phyloP scores from a whole-genome alignment of 2,329 filamentous ascomycete species.

The Neodidymelliopsis sp. region DNA sequence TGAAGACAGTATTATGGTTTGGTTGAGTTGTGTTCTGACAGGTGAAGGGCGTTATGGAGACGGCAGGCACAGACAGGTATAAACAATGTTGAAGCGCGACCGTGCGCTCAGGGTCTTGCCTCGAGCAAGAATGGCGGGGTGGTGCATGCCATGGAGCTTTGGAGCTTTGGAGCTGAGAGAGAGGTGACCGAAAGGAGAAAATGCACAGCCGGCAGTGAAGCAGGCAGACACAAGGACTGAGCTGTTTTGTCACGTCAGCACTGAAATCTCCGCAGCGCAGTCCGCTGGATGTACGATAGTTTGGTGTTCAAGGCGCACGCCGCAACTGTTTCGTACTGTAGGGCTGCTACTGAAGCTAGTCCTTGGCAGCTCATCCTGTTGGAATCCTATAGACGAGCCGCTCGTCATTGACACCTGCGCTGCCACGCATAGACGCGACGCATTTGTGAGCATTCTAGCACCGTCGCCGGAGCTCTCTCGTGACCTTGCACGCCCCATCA shows the following conservation, averaged over 20 bases:
- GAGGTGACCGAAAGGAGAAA: conserved; percentile 4
- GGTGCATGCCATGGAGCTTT: not conserved
- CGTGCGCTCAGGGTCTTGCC: conserved; percentile 15
- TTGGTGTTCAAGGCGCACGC: conserved; percentile 7
- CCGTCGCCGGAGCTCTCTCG: not conserved
- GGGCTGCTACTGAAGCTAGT: conserved; percentile 5
- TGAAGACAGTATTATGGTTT: too few relatives aligned
- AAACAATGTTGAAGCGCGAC: not conserved
- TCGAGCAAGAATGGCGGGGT: conserved; percentile 10
- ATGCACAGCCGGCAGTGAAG: conserved; percentile 15
- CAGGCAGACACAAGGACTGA: conserved; percentile 7
- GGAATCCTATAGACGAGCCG: conserved; percentile 8
- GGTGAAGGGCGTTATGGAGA: not conserved
- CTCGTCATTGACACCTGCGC: conserved; percentile 11
- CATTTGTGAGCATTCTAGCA: not conserved
- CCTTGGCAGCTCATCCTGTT: conserved; percentile 15
- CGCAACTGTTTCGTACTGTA: conserved; percentile 1
- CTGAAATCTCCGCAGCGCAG: not conserved
- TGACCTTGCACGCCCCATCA: conserved; percentile 1
- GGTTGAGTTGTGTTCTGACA: not conserved
- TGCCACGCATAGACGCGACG: not conserved
- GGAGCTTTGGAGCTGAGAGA: not conserved
- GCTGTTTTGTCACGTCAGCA: conserved; percentile 7
- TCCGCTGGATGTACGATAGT: not conserved
- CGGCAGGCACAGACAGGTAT: not conserved